Conservation (phyloP, 2,329 filamentous ascomycete genomes). For the Verticillium klebahnii region DNA sequence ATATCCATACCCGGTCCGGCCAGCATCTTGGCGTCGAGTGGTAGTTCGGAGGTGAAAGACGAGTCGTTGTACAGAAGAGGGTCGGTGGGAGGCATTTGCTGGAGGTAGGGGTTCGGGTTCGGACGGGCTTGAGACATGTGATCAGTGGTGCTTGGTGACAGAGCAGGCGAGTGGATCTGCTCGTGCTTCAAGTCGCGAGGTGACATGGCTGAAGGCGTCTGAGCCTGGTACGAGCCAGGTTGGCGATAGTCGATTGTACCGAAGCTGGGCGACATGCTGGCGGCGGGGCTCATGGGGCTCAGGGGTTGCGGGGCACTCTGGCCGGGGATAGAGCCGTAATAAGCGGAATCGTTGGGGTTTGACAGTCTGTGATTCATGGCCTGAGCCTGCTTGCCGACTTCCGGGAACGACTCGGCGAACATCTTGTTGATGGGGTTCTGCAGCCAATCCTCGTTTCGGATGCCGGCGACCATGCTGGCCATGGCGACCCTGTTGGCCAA, state of each 20-base stretch:
- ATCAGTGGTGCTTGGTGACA: slow-evolving; percentile 22
- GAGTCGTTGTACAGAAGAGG: slow-evolving; percentile 22
- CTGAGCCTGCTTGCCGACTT: slow-evolving; percentile 25
- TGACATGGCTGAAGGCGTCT: slow-evolving; percentile 11
- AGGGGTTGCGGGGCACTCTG: not conserved
- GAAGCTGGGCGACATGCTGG: slow-evolving; percentile 7
- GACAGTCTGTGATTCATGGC: slow-evolving; percentile 12
- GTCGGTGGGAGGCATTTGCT: slow-evolving; percentile 14
- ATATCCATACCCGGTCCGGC: slow-evolving; percentile 24
- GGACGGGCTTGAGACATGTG: slow-evolving; percentile 18
- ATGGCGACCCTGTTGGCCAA: slow-evolving; percentile 37
- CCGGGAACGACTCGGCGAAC: slow-evolving; percentile 43
- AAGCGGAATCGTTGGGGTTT: slow-evolving; percentile 6
- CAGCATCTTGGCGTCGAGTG: slow-evolving; percentile 38
- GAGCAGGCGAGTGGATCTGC: slow-evolving; percentile 6
- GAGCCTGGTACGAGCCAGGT: slow-evolving; percentile 8
- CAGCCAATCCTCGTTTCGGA: slow-evolving; percentile 30
- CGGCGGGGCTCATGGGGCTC: not conserved
- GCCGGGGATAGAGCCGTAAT: slow-evolving; percentile 5
- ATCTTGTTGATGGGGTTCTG: slow-evolving; percentile 41
- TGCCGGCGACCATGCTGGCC: slow-evolving; percentile 31
- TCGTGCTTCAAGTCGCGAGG: slow-evolving; percentile 11
- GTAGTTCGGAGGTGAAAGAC: slow-evolving; percentile 36
- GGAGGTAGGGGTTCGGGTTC: slow-evolving; percentile 18
- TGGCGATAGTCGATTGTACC: slow-evolving; percentile 13